A percentile compares a stretch with the other conserved stretches of the same genome.
Conservation (phyloP, 2,329 filamentous ascomycete genomes). For the Akanthomyces muscarius region DNA sequence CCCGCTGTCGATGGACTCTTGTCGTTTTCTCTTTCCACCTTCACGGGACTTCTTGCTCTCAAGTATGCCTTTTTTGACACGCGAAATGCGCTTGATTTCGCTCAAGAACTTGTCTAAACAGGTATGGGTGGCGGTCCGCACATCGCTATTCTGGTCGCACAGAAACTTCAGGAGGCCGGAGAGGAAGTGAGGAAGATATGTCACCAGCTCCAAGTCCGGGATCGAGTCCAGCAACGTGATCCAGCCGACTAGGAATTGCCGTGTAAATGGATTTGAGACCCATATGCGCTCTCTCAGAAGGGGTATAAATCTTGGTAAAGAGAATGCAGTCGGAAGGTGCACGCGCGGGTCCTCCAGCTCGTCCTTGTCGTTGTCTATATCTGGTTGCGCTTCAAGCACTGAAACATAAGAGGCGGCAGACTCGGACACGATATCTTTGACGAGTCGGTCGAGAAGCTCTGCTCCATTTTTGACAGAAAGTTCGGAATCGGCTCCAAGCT, state of each 20-base stretch:
- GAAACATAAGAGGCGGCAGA: conserved; percentile 94
- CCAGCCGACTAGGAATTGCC: conserved; percentile 95
- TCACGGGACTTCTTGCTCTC: conserved; percentile 73
- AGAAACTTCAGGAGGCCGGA: conserved; percentile 87
- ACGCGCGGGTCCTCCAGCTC: conserved; percentile 40
- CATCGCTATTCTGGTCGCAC: conserved; percentile 85
- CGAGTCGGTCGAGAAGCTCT: conserved; percentile 85
- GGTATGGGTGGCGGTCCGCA: conserved; percentile 88
- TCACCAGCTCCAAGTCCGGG: conserved; percentile 90
- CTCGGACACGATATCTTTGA: conserved; percentile 95
- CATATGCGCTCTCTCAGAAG: conserved; percentile 90
- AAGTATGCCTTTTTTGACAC: conserved; percentile 85
- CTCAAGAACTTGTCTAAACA: conserved; percentile 85
- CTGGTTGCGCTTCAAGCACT: conserved; percentile 62
- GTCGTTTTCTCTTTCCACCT: conserved; percentile 65
- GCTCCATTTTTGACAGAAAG: conserved; percentile 97
- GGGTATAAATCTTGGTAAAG: conserved; percentile 84
- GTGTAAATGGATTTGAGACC: conserved; percentile 89
- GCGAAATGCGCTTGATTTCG: conserved; percentile 92
- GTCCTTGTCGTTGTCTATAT: conserved; percentile 42
- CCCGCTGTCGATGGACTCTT: conserved; percentile 63
- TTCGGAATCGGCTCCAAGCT: conserved; percentile 95
- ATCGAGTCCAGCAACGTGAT: conserved; percentile 93
- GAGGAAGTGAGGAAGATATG: conserved; percentile 87
- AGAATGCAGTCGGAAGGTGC: conserved; percentile 79